Base-by-base conservation (phyloP, 441 rosid species). In the Erysimum cheiri region DNA sequence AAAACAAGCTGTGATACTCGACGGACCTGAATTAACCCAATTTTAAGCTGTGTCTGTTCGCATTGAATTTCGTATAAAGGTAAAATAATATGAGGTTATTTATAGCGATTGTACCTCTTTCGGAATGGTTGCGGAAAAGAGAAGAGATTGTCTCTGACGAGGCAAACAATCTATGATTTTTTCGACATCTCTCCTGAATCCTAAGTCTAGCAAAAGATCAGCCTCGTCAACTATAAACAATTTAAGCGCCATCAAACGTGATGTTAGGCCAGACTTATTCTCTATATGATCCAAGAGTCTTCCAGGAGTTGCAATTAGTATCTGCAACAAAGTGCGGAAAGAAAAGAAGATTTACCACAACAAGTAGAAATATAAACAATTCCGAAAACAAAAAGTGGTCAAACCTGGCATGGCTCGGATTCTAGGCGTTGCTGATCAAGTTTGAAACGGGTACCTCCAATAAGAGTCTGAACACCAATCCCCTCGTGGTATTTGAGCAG, bases 281-380 rank as follows among this genome's bases (percentile, higher is more conserved):
- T 96, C 98, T 60, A 93, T 77, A 70, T 96, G 99, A 80, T 96
- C 98, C 85, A 89, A 74, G 60, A 96, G 81, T 69, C 98, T 85
- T 29, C 99, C 99, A 41, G 99, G 99, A 43, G 99, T 93, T 41
- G 97, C 99, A 74, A 93, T 84, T 63, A 93, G 76, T 67, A 95
- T 89, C 99, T 95, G 78, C 75, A 62, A 64, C 59, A 77, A 59
- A 17, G 40, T 69, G 15, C 35, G 24, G 6, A 67, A 31, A n/a
- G 67, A 57, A 60, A 64, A 64, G 19, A 55, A 64, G 43, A 37
- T 66, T 36, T 8, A 35, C 6, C 28, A 67, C 28, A 31, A 15
- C 28, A 40, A 22, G 22, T 41, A 64, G n/a, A 24, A 6, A 36
- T 52, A 60, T 44, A n/a, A 39, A 60, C 63, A 41, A 11, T 24